These are phyloP conservation scores for Lodderomyces pseudojiufengensis DNA, from an alignment of 1,139 yeast genomes.

Conservation along the genomic window DNA sequence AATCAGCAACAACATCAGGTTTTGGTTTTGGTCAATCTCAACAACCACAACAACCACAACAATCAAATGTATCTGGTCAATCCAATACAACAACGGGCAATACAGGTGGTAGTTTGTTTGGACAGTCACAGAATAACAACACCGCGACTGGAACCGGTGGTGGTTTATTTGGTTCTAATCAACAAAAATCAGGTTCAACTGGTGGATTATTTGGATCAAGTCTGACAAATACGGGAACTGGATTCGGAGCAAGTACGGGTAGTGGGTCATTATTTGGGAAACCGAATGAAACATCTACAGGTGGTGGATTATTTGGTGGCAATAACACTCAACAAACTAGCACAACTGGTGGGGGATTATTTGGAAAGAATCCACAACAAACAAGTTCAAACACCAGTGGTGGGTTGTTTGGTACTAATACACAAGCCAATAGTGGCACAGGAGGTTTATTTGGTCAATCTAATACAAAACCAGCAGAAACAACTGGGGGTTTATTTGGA, in stretches of 20 bases:
- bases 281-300: conserved; percentile 9
- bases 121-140: conserved; percentile 4
- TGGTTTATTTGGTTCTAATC: conserved; percentile 7
- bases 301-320: conserved; percentile 18
- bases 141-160: conserved; percentile 6
- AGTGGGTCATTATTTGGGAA: conserved; percentile 7
- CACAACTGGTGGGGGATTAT: conserved; percentile 13
- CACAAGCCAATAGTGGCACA: conserved; percentile 5
- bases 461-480: conserved; percentile 4
- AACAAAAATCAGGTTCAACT: conserved; percentile 1
- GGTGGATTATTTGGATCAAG: conserved; percentile 9
- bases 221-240: conserved; percentile 4
- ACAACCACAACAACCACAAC: conserved; percentile 5
- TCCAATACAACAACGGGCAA: conserved; percentile 11
- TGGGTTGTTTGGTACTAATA: conserved; percentile 25
- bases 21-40: conserved; percentile 5
- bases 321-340: conserved; percentile 8
- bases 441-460: conserved; percentile 12
- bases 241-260: conserved; percentile 12
- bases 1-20: conserved; percentile 2
- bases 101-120: conserved; percentile 11
- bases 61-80: conserved; percentile 3
- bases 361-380: conserved; percentile 11
- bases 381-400: conserved; percentile 10
- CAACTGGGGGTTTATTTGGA: conserved; percentile 9